These are phyloP conservation scores for Xylaria acuta DNA, from an alignment of 495 filamentous ascomycete genomes.

Conservation along the genomic window DNA sequence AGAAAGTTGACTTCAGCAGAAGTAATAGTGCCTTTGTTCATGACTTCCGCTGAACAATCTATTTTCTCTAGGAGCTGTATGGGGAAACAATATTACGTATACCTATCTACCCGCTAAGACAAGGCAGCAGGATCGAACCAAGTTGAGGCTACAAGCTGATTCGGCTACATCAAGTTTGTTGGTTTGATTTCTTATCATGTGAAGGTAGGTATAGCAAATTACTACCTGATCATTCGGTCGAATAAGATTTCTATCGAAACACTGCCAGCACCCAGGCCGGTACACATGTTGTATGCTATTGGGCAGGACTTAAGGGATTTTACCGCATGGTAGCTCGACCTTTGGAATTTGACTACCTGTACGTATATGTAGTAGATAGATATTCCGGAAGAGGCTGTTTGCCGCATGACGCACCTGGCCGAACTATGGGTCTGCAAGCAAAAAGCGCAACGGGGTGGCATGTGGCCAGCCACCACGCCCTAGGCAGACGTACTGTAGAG, in stretches of 20 bases:
- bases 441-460: constrained; percentile 1
- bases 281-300: neutral
- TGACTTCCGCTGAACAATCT: neutral
- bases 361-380: neutral
- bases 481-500: neutral
- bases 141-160: neutral
- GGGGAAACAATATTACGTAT: neutral
- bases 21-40: neutral
- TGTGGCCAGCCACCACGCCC: neutral
- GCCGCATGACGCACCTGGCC: constrained; percentile 21
- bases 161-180: neutral
- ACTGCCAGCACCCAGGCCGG: neutral
- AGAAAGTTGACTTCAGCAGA: neutral
- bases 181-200: neutral
- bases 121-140: neutral
- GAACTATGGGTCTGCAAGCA: constrained; percentile 11
- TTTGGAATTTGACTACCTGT: too few relatives aligned
- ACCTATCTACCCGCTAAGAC: neutral
- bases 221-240: neutral
- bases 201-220: neutral
- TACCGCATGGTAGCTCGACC: too few relatives aligned
- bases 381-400: neutral
- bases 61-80: neutral
- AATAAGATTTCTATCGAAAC: neutral
- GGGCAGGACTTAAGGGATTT: neutral